phyloP scores from a whole-genome alignment of 495 filamentous ascomycete species.

The Pyronema omphalodes region DNA sequence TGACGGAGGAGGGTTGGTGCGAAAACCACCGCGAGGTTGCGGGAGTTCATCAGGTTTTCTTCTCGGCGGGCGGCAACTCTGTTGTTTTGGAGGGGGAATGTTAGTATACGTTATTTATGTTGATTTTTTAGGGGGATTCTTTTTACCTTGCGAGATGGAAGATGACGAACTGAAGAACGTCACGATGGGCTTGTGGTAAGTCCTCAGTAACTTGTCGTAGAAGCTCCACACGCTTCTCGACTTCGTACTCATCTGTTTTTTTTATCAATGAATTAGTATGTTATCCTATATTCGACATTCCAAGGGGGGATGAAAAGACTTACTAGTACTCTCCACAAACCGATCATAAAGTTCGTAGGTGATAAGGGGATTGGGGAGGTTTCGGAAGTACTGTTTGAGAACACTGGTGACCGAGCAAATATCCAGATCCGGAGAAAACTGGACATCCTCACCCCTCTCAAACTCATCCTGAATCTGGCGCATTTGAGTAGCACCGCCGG shows the following conservation, averaged over 20 bases:
- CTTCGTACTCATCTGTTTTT: conserved; percentile 32
- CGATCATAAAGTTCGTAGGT: conserved; percentile 85
- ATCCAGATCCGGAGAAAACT: conserved; percentile 85
- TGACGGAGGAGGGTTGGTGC: conserved; percentile 95
- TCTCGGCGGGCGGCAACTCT: conserved; percentile 65
- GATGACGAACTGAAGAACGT: conserved; percentile 81
- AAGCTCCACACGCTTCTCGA: conserved; percentile 43
- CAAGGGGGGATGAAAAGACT: conserved; percentile 23
- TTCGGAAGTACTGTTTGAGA: conserved; percentile 95
- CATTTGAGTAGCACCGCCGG: conserved; percentile 71
- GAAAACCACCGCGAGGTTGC: conserved; percentile 92
- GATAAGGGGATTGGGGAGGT: conserved; percentile 75
- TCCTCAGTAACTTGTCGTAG: conserved; percentile 52
- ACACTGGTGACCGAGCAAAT: conserved; percentile 92
- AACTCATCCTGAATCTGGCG: conserved; percentile 80
- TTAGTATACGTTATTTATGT: conserved; percentile 1
- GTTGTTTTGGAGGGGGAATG: background rate
- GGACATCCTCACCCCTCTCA: conserved; percentile 62
- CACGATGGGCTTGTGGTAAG: conserved; percentile 63
- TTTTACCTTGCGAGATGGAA: conserved; percentile 55
- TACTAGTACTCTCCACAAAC: conserved; percentile 60
- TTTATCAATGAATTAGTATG: background rate
- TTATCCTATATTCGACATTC: background rate
- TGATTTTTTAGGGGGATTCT: background rate
- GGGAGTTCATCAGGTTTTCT: conserved; percentile 84